Percentiles rank a stretch among this genome's conserved stretches.
Conservation (phyloP, 2,329 filamentous ascomycete genomes). For the Aspergillus sojae region DNA sequence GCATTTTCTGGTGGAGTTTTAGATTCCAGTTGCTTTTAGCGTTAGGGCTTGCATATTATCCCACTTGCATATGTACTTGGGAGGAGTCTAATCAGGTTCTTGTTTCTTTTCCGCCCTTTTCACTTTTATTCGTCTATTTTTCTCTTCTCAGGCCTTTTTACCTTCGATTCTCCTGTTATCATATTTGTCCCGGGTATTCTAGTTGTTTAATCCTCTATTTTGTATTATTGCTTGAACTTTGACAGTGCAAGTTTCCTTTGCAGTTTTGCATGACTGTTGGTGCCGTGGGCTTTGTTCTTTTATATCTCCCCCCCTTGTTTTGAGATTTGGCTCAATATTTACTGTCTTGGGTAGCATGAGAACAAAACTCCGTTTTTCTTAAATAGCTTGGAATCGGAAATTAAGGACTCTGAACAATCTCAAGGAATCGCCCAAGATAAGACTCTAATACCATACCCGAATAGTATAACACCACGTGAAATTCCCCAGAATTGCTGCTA, state of each 20-base stretch:
- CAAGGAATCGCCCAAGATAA: not conserved
- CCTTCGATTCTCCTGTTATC: not conserved
- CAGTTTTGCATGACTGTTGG: not conserved
- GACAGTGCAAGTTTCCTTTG: not conserved
- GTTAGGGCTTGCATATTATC: conserved; percentile 1
- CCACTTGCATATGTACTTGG: conserved; percentile 6
- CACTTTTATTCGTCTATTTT: not conserved
- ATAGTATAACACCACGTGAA: not conserved
- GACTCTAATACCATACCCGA: not conserved
- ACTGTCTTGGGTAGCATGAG: not conserved
- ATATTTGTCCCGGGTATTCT: not conserved
- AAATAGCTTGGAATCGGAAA: not conserved
- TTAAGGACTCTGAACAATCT: not conserved
- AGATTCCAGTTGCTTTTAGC: conserved; percentile 7
- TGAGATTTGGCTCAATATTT: not conserved
- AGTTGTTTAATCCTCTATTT: not conserved
- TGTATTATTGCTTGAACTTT: not conserved
- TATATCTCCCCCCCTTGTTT: not conserved
- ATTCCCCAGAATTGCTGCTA: not conserved
- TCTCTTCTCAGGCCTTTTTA: not conserved
- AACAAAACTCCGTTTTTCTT: not conserved
- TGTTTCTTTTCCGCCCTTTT: not conserved
- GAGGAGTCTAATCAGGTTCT: conserved; percentile 1
- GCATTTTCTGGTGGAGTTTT: conserved; percentile 22
- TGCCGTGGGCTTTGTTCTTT: not conserved